Evolutionary conservation across 1,139 yeast genomes (phyloP), one percentile per base, ranked within the genome.

Genomic region (Pichia sp.): DNA sequence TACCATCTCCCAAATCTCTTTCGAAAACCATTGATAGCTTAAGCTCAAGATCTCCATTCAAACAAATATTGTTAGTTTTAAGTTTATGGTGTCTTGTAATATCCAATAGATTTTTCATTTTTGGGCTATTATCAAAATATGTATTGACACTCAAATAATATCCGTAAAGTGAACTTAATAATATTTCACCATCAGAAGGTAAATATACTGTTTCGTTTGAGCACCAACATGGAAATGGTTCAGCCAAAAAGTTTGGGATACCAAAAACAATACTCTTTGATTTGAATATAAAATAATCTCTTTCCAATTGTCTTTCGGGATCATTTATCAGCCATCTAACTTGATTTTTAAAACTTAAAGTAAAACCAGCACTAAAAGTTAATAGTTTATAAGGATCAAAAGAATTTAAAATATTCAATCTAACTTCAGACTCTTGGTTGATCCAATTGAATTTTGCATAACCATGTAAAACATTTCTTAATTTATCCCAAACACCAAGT

Each of bases 401-500:
- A 0, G 94, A 79, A 16, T 95, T 88, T 49, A 85, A 85, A 51
- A 84, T 69, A 2, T 79, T 74, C 7, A 82, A 75, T 52, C 80
- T 79, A 42, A 84, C 69, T 15, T 75, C 76, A 15, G 81, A 78
- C 1, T 74, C 70, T 39, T 78, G 69, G 23, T 67, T 64, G 1
- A 43, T 39, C 77, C 83, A 77, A 11, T 65, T 61, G 45, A 80
- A 65, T 7, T 61, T 61, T 39, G 79, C 56, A 22, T 77, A 68
- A 0, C 84, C 83, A 62, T 82, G 89, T 53, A 81, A 67, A 22
- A 77, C 69, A 22, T 78, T 69, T 42, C 89, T 64, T n/a, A 81
- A 67, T 58, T 82, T 82, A 61, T 82, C 89, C 98, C 77, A 85
- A 70, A 71, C 84, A 0, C 97, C 97, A 26, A 89, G 68, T 41